Evolutionary conservation across 352 stramenopile species (phyloP), one percentile per base, ranked within the genome.

Genomic region (Pythium periplocum): DNA sequence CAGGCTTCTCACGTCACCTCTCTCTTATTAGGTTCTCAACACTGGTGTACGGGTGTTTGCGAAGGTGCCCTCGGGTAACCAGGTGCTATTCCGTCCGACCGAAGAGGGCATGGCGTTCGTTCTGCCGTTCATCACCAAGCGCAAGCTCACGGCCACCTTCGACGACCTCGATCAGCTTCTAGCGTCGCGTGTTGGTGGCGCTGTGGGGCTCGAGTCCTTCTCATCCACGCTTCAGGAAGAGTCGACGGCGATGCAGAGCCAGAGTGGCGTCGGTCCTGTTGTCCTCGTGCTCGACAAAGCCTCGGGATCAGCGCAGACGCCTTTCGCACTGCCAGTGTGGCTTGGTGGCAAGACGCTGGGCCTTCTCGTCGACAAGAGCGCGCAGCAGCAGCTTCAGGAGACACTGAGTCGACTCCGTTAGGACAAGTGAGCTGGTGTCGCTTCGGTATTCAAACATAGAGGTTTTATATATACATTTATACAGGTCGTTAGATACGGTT

Each of bases 11-110:
- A 46, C 35, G 3, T 48, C 40, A 17, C 17, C 31, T 26, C 40
- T 12, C 11, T 33, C 33, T 48, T 34, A 36, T 35, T 41, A 86
- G 64, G 78, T 97, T 35, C 62, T 97, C 17, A 89, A 96, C 63
- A 94, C 86, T 32, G 89, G 89, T 2, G 58, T 96, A n/a, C 81
- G 86, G 11, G 80, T 93, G 37, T 96, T 97, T 62, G 77, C 87
- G 51, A 84, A 84, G 46, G 76, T 85, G 7, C 71, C 75, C 35
- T 53, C 68, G 11, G 66, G 66, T 6, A 61, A 72, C 3, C 69
- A 66, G 4, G 66, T 78, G 30, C 59, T 86, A 45, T 96, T 93
- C 50, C 81, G 89, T 4, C 68, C 87, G 1, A 83, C 79, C 7
- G 80, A 94, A 47, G 89, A 96, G 51, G 89, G 84, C 4, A 65